Conservation (phyloP, 768 basidiomycete species). For the Lentinus tigrinus region DNA sequence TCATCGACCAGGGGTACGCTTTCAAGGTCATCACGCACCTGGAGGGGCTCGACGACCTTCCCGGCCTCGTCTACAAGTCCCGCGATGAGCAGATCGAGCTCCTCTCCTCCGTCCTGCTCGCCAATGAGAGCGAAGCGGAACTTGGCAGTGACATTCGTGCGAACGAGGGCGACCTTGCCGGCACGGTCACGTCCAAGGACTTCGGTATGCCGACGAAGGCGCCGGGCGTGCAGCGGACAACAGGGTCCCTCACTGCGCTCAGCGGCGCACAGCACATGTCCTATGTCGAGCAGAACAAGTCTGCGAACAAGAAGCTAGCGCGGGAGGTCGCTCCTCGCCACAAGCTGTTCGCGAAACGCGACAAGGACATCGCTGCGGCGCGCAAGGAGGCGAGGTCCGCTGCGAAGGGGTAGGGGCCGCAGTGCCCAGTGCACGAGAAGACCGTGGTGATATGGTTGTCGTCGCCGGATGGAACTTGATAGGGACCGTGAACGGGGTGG, state of each 20-base stretch:
- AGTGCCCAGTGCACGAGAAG: not conserved
- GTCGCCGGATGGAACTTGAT: not conserved
- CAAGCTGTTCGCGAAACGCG: slow-evolving; percentile 81
- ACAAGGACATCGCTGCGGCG: slow-evolving; percentile 65
- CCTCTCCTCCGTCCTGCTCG: slow-evolving; percentile 86
- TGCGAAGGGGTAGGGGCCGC: slow-evolving; percentile 27
- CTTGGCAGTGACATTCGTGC: slow-evolving; percentile 80
- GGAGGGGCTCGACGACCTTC: slow-evolving; percentile 83
- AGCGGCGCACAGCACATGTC: slow-evolving; percentile 92
- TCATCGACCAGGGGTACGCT: slow-evolving; percentile 98
- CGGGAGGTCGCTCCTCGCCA: slow-evolving; percentile 54
- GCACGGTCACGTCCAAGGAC: slow-evolving; percentile 84
- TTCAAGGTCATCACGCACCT: slow-evolving; percentile 99
- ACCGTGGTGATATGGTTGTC: not conserved
- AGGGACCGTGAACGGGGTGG: not conserved
- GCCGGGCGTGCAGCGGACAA: slow-evolving; percentile 71
- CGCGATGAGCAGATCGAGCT: slow-evolving; percentile 95
- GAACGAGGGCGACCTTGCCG: slow-evolving; percentile 83
- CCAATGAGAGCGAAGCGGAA: slow-evolving; percentile 88
- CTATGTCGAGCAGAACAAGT: slow-evolving; percentile 90
- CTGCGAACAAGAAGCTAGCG: slow-evolving; percentile 79
- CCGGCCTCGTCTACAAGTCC: slow-evolving; percentile 89
- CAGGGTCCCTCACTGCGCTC: slow-evolving; percentile 78
- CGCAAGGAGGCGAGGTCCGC: slow-evolving; percentile 41
- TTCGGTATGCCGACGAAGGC: slow-evolving; percentile 71